Evolutionary conservation across 2,329 filamentous ascomycete species (phyloP).

Genomic region (Alternaria brassicicola): DNA sequence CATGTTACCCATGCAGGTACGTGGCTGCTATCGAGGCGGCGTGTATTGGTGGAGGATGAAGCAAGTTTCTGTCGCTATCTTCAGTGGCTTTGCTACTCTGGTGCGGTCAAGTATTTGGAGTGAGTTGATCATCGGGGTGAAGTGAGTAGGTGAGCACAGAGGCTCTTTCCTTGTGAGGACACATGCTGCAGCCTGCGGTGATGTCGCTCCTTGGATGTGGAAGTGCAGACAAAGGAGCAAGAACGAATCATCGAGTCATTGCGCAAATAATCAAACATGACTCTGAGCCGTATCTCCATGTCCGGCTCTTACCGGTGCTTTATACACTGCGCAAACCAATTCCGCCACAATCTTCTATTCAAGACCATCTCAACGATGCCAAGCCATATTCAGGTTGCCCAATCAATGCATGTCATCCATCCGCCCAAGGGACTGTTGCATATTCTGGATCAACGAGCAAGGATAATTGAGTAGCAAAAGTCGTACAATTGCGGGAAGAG

Average conservation of each 20-base stretch:
- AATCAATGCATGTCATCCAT: too few relatives aligned
- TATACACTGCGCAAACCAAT: too few relatives aligned
- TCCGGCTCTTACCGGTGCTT: too few relatives aligned
- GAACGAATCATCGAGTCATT: not conserved
- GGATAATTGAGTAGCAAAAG: too few relatives aligned
- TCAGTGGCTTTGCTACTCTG: not conserved
- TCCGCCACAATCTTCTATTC: too few relatives aligned
- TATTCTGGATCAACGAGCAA: too few relatives aligned
- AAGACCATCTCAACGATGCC: too few relatives aligned
- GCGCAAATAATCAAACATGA: not conserved
- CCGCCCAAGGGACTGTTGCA: too few relatives aligned
- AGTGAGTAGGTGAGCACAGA: not conserved
- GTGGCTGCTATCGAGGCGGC: not conserved
- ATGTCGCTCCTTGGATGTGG: not conserved
- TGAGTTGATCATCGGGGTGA: too few relatives aligned
- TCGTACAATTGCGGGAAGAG: too few relatives aligned
- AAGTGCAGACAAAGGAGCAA: not conserved
- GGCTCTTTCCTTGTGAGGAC: not conserved
- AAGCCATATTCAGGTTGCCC: too few relatives aligned
- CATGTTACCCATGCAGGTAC: conserved; percentile 13
- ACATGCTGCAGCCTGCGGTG: not conserved
- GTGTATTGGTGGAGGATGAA: not conserved
- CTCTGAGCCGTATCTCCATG: too few relatives aligned
- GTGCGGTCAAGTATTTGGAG: not conserved
- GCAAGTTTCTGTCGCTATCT: not conserved